phyloP scores from a whole-genome alignment of 805 yeast species.

The Millerago galiae region DNA sequence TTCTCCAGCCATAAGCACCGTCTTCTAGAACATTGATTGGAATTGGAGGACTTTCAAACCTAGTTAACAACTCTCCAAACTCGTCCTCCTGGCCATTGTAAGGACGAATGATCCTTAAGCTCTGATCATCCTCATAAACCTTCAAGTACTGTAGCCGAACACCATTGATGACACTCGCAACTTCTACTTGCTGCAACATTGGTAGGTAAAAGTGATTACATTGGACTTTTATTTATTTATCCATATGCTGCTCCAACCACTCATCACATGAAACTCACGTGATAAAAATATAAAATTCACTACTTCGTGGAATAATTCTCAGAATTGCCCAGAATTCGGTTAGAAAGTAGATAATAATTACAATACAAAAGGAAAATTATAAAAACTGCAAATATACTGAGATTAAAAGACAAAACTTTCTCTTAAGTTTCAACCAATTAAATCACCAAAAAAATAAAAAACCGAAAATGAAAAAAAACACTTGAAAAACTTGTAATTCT shows the following conservation, averaged over 20 bases:
- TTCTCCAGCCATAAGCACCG: conserved; percentile 7
- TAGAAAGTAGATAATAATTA: too few relatives aligned
- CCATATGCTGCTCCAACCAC: too few relatives aligned
- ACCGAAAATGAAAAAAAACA: conserved; percentile 1
- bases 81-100: conserved; percentile 4
- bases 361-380: too few relatives aligned
- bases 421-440: conserved; percentile 2
- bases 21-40: conserved; percentile 24
- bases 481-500: background rate
- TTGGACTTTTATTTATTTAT: background rate
- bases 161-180: conserved; percentile 12
- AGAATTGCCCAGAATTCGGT: too few relatives aligned
- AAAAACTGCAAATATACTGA: too few relatives aligned
- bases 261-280: background rate
- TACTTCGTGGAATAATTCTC: too few relatives aligned
- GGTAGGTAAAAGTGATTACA: too few relatives aligned
- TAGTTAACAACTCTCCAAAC: conserved; percentile 10
- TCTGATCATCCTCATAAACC: conserved; percentile 19
- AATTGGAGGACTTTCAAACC: conserved; percentile 26
- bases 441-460: background rate
- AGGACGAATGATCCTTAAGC: conserved; percentile 20
- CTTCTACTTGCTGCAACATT: conserved; percentile 17
- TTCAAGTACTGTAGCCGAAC: conserved; percentile 19
- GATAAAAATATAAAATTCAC: background rate
- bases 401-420: too few relatives aligned